Evolutionary conservation across 2,329 filamentous ascomycete species (phyloP).

Genomic region (Xylaria sp.): DNA sequence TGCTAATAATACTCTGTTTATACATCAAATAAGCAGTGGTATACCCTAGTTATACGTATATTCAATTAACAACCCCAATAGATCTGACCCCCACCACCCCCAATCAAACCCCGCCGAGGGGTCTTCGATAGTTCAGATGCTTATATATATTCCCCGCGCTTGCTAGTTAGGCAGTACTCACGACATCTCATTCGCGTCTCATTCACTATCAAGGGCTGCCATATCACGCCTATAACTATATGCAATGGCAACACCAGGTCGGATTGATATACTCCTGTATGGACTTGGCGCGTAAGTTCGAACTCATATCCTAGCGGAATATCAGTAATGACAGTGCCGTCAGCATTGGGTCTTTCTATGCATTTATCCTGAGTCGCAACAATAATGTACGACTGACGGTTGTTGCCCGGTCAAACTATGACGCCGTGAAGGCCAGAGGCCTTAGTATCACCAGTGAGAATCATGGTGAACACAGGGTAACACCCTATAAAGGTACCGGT

Average conservation of each 20-base stretch:
- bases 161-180: no score
- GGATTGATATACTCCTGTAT: slow-evolving; percentile 53
- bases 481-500: slow-evolving; percentile 49
- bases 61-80: no score
- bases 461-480: slow-evolving; percentile 60
- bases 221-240: not conserved
- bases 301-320: not conserved
- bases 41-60: no score
- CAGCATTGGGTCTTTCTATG: slow-evolving; percentile 64
- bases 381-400: slow-evolving; percentile 59
- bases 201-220: not conserved
- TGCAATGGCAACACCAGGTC: not conserved
- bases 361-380: slow-evolving; percentile 55
- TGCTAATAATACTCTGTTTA: no score
- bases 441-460: slow-evolving; percentile 60
- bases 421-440: slow-evolving; percentile 57
- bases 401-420: slow-evolving; percentile 66
- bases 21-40: no score
- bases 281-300: slow-evolving; percentile 59
- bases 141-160: no score
- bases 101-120: no score
- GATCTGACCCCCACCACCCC: no score
- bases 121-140: no score
- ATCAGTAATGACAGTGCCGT: not conserved
- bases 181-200: not conserved